Percentiles rank a stretch among this genome's conserved stretches.
These are phyloP conservation scores for Aschersonia sp. DNA, from an alignment of 2,329 filamentous ascomycete species.

Conservation along the genomic window DNA sequence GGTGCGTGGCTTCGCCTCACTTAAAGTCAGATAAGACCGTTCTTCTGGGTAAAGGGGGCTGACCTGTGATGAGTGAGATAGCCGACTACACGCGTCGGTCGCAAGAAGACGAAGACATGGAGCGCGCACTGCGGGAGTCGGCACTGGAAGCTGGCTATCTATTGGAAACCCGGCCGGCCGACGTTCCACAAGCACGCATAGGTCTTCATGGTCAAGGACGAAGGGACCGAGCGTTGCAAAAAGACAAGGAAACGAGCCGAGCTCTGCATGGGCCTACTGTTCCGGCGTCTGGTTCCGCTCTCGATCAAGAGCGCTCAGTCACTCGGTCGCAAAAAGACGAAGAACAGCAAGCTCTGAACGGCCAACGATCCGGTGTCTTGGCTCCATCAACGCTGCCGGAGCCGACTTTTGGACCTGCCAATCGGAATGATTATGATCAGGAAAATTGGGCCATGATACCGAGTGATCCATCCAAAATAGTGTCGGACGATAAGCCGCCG, in stretches of 20 bases:
- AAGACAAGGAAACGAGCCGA: too few relatives aligned
- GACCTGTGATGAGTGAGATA: too few relatives aligned
- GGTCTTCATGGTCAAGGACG: too few relatives aligned
- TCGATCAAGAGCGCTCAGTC: too few relatives aligned
- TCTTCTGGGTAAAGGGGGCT: not conserved
- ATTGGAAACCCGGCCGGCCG: slow-evolving; percentile 13
- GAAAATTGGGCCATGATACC: slow-evolving; percentile 46
- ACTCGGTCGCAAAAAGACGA: too few relatives aligned
- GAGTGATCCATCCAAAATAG: slow-evolving; percentile 13
- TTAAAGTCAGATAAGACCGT: not conserved
- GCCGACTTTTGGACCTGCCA: slow-evolving; percentile 46
- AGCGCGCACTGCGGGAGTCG: slow-evolving; percentile 41
- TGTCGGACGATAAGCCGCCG: slow-evolving; percentile 1
- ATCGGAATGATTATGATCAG: slow-evolving; percentile 36
- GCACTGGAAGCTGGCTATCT: slow-evolving; percentile 30
- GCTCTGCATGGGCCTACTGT: too few relatives aligned
- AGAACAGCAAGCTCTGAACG: not conserved
- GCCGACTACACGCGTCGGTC: slow-evolving; percentile 1
- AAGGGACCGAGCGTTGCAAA: too few relatives aligned
- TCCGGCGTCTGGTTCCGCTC: too few relatives aligned
- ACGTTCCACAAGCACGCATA: not conserved
- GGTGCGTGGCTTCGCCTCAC: slow-evolving; percentile 12
- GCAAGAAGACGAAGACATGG: slow-evolving; percentile 40
- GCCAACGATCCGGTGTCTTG: slow-evolving; percentile 37
- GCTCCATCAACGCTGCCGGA: slow-evolving; percentile 18